Evolutionary conservation across 495 filamentous ascomycete species (phyloP).

Genomic region (Aspergillus homomorphus): DNA sequence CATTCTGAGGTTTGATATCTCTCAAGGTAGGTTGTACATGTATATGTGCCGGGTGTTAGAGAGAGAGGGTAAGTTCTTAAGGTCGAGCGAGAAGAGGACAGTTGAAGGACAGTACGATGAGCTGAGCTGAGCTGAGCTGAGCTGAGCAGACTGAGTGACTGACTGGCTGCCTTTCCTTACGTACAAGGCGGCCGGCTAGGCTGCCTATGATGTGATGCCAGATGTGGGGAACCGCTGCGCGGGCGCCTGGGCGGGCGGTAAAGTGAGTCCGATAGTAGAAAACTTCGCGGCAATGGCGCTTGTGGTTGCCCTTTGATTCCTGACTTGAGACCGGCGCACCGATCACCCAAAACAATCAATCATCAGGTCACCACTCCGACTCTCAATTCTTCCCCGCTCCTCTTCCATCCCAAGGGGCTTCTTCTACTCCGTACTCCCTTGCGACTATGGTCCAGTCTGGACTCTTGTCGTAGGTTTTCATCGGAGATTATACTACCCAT

Average conservation of each 20-base stretch:
- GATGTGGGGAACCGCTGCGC: conserved; percentile 16
- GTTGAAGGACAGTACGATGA: conserved; percentile 5
- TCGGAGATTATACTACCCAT: neutral
- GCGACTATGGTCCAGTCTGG: conserved; percentile 5
- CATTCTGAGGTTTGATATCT: conserved; percentile 33
- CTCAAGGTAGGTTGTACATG: neutral
- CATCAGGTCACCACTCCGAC: neutral
- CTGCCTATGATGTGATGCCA: neutral
- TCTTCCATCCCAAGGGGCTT: neutral
- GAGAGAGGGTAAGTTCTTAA: neutral
- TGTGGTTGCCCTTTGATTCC: conserved; percentile 17
- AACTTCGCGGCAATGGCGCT: conserved; percentile 22
- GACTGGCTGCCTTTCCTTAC: neutral
- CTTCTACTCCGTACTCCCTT: neutral
- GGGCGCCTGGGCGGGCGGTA: neutral
- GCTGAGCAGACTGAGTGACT: neutral
- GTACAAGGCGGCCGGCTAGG: neutral
- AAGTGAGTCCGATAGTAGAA: conserved; percentile 8
- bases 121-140: conserved; percentile 4
- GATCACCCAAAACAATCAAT: conserved; percentile 21
- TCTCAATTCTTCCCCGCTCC: neutral
- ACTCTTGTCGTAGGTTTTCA: neutral
- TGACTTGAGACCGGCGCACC: conserved; percentile 4
- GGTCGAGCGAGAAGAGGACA: neutral
- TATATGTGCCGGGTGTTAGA: neutral